Conservation (phyloP, 1,284 basidiomycete species). For the Trichosporon asahii region DNA sequence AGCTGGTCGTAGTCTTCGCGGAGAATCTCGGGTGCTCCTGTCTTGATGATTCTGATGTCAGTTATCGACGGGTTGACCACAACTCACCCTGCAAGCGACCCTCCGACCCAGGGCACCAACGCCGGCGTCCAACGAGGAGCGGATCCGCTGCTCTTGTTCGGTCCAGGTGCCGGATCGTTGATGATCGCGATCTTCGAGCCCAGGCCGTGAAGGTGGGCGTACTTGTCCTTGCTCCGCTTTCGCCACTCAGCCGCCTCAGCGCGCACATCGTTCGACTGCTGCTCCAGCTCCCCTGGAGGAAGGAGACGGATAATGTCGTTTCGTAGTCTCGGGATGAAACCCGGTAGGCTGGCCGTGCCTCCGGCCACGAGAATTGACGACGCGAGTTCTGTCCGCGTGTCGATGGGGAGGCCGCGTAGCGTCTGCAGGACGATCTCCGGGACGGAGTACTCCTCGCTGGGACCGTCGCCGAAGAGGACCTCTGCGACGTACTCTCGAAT, state of each 20-base stretch:
- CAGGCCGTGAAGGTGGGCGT: conserved; percentile 66
- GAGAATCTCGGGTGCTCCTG: conserved; percentile 71
- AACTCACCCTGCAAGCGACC: conserved; percentile 79
- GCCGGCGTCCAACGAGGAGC: conserved; percentile 80
- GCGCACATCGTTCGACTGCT: conserved; percentile 22
- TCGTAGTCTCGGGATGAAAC: conserved; percentile 82
- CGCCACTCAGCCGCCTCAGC: conserved; percentile 22
- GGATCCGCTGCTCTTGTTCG: conserved; percentile 62
- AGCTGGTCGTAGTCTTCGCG: conserved; percentile 65
- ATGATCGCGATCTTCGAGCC: conserved; percentile 69
- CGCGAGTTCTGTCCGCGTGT: conserved; percentile 75
- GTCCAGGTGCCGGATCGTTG: conserved; percentile 63
- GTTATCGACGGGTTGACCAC: not conserved
- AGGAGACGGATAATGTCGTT: conserved; percentile 66
- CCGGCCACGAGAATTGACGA: conserved; percentile 79
- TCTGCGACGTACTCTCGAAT: conserved; percentile 86
- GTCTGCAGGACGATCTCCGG: conserved; percentile 74
- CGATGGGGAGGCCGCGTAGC: conserved; percentile 71
- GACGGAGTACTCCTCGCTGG: conserved; percentile 75
- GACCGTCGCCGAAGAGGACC: conserved; percentile 71
- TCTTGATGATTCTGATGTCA: conserved; percentile 65
- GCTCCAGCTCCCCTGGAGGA: conserved; percentile 34
- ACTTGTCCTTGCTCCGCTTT: conserved; percentile 62
- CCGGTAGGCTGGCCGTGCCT: conserved; percentile 85
- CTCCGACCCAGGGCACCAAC: conserved; percentile 85